Base-by-base conservation (phyloP, 495 filamentous ascomycete species). In the Talaromyces liani region DNA sequence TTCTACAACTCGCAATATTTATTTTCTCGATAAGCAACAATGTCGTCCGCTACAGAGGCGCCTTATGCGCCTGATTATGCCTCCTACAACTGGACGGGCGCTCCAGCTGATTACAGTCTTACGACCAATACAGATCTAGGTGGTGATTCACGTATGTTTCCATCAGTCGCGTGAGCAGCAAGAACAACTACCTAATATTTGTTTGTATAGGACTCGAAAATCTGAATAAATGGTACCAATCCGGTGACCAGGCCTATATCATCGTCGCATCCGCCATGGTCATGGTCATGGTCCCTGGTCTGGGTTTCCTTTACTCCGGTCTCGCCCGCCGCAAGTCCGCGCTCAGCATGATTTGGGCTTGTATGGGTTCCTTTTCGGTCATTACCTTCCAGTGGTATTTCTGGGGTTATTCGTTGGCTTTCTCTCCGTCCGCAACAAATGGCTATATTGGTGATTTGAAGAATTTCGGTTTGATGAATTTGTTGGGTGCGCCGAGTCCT, bases 191-290 rank as follows among this genome's bases (percentile, higher is more conserved):
- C 0, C 53, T 56, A n/a, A 56, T 29, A 16, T 14, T 22, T 18
- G 5, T 20, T 29, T 36, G 27, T 58, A 20, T 67, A 92, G 88
- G 80, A 64, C 76, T 70, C 69, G 88, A 91, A 70, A 92, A 92
- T 75, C 69, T 95, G 67, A 97, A 96, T 80, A 92, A 93, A 87
- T 93, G 92, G 91, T 89, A 78, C 69, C 72, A 84, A 63, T 75
- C 86, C 10, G 89, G 88, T 62, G 88, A 91, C 68, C 81, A 85
- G 75, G 90, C 91, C 73, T 98, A 92, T 79, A 97, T 98, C 75
- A 84, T 98, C 69, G 79, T 98, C 45, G 82, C 91, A 55, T 87
- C 93, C 61, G 93, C 90, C 69, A 97, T 98, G 94, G 94, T 98
- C 59, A 75, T 98, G 77, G 75, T 96, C 77, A 97, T 97, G 92